Conservation (phyloP, 169 alveolate genomes). For the Theileria orientalis region DNA sequence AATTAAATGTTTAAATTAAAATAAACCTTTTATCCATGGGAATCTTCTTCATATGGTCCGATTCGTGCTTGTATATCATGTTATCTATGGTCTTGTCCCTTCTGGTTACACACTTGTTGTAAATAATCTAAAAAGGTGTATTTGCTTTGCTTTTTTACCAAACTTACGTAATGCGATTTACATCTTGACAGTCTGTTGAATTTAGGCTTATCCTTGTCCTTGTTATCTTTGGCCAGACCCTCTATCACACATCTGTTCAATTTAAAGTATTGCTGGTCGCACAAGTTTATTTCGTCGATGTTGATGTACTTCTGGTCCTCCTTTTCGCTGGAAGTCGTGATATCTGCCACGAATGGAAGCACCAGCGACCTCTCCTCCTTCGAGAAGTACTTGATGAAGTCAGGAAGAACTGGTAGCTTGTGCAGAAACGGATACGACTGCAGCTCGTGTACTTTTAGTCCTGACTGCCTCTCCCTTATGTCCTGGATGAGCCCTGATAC, state of each 20-base stretch:
- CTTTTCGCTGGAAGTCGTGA: not conserved
- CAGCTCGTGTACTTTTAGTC: constrained; percentile 7
- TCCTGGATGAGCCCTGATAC: constrained; percentile 5
- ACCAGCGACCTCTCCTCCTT: not conserved
- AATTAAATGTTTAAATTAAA: not conserved
- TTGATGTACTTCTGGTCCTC: not conserved
- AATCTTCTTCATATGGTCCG: not conserved
- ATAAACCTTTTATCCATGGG: not conserved
- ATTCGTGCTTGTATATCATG: constrained; percentile 4
- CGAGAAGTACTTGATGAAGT: not conserved
- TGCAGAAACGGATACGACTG: constrained; percentile 10
- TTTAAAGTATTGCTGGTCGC: constrained; percentile 4
- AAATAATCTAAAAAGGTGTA: not conserved
- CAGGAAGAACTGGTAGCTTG: constrained; percentile 2
- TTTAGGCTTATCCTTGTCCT: constrained; percentile 11
- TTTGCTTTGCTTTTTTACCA: not conserved
- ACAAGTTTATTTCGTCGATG: not conserved
- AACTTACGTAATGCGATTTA: constrained; percentile 1
- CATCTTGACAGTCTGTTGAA: constrained; percentile 15
- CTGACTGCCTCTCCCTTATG: constrained; percentile 1
- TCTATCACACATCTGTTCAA: constrained; percentile 13
- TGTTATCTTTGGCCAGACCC: constrained; percentile 3
- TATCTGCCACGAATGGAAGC: constrained; percentile 6
- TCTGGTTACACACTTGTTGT: not conserved
- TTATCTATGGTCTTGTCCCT: constrained; percentile 4